Conservation (phyloP, 208 protist genomes). For the Phytomonas sp. region DNA sequence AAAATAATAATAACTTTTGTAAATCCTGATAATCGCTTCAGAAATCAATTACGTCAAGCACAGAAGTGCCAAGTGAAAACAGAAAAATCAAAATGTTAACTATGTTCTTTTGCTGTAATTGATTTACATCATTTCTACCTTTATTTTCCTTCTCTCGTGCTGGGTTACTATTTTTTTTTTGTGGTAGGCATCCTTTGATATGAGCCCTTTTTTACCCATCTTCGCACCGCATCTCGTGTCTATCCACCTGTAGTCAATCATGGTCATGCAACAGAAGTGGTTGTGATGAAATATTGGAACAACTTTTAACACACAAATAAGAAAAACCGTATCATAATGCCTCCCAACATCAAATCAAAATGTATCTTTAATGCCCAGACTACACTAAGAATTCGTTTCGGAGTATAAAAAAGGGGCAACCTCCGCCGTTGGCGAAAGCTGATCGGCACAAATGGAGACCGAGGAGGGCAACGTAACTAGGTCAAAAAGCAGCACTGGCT, state of each 20-base stretch:
- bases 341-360: background rate
- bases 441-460: background rate
- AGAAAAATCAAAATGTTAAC: background rate
- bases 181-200: background rate
- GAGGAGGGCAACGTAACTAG: background rate
- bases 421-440: background rate
- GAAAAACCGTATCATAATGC: background rate
- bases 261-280: background rate
- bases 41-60: background rate
- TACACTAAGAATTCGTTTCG: background rate
- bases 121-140: background rate
- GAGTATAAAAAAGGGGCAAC: background rate
- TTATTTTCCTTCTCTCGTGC: background rate
- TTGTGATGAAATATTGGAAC: background rate
- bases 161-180: background rate
- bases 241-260: background rate
- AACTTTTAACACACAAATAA: background rate
- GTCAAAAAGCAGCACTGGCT: background rate
- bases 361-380: background rate
- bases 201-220: background rate
- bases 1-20: constrained; percentile 1
- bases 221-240: background rate
- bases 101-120: background rate
- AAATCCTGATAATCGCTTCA: background rate
- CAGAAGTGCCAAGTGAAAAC: background rate